phyloP scores from a whole-genome alignment of 139 green algal genomes.

The Chlamydomonas eustigma region DNA sequence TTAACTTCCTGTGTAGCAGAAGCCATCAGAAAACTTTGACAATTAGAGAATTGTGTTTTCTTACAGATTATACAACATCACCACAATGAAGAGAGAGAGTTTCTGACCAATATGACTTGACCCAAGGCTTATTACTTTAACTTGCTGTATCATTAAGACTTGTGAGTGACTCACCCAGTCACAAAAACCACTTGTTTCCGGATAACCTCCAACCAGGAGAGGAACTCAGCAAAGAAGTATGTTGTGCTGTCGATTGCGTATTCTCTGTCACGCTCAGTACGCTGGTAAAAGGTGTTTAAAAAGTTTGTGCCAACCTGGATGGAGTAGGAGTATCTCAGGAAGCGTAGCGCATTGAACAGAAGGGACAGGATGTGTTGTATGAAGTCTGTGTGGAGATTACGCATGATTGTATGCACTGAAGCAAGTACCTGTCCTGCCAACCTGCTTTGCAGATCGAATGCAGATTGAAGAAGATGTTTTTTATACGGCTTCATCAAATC shows the following conservation, averaged over 20 bases:
- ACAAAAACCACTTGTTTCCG: constrained; percentile 39
- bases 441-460: constrained; percentile 36
- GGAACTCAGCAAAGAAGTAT: constrained; percentile 37
- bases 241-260: constrained; percentile 39
- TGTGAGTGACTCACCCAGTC: constrained; percentile 26
- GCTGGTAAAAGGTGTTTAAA: constrained; percentile 24
- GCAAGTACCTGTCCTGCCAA: constrained; percentile 28
- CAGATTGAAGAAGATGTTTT: constrained; percentile 39
- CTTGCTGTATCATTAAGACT: too few species aligned
- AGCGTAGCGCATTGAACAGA: background rate
- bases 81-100: too few species aligned
- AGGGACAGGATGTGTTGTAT: too few species aligned
- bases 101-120: too few species aligned
- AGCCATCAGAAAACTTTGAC: too few species aligned
- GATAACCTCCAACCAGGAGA: constrained; percentile 45
- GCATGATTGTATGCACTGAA: background rate
- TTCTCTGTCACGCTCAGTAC: constrained; percentile 17
- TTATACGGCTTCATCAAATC: constrained; percentile 43
- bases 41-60: too few species aligned
- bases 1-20: too few species aligned
- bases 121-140: too few species aligned
- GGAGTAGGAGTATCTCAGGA: background rate
- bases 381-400: too few species aligned
- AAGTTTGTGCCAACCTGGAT: constrained; percentile 28
- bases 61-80: too few species aligned